Evolutionary conservation across 106 monocot species (phyloP), one percentile per base, ranked within the genome.

Genomic region (Posidonia australis): DNA sequence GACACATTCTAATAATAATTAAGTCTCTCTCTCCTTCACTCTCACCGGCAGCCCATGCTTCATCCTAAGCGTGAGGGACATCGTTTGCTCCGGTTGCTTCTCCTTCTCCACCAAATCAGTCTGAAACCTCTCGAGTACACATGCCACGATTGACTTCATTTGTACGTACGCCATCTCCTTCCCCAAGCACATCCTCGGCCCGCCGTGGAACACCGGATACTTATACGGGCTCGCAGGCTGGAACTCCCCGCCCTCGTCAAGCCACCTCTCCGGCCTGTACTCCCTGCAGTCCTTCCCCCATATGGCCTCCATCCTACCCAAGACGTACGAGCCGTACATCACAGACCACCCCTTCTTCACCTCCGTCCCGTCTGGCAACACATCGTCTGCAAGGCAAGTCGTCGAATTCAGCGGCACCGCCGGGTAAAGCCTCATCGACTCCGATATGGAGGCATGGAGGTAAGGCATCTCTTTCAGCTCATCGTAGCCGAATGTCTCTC

Each of bases 341-440:
- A 65, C 44, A 41, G 56, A 54, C 63, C 56, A 64, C 0, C 64
- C 64, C 29, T 58, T 47, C 20, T 25, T 11, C 5, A 72, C 64
- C 10, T 23, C 5, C 4, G 72, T 65, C 5, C 64, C 72, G 29
- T 58, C 72, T 0, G 72, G 72, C 57, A 64, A 28, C 4, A 72
- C 54, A 29, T 72, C 64, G 29, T 72, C 64, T 9, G 32, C 18
- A 18, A 10, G 10, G 64, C 63, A 54, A 7, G 23, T 3, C 13
- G 11, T 3, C 1, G 36, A 20, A 54, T 65, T 27, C 41, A 22
- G 0, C 16, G 63, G 24, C 43, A 65, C 72, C 53, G 72, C 64
- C 7, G 72, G 72, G 64, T 72, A 72, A 10, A 72, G 72, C 55
- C 72, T 19, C 64, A 72, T 24, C 23, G 72, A 28, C 64, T 72